phyloP scores from a whole-genome alignment of 257 asterid species.

The Lithospermum erythrorhizon region DNA sequence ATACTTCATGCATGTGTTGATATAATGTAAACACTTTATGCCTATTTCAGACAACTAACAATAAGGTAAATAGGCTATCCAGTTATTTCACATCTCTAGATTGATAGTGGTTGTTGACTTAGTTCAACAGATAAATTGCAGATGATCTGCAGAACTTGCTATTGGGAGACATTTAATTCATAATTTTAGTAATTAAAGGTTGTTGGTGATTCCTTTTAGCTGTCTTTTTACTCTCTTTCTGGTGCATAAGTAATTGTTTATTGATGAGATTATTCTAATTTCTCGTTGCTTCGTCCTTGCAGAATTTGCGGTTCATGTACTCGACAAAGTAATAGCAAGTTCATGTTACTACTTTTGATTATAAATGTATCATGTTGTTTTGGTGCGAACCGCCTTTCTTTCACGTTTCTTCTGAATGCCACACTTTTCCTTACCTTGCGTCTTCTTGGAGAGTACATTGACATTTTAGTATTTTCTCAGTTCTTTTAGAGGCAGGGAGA shows the following conservation, averaged over 20 bases:
- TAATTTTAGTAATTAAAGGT: no score
- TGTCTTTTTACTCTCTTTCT: not conserved
- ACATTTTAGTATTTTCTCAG: slow-evolving; percentile 26
- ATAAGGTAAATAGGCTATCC: no score
- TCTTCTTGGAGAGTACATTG: not conserved
- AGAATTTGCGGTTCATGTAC: slow-evolving; percentile 65
- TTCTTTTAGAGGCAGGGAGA: slow-evolving; percentile 41
- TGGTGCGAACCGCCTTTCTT: not conserved
- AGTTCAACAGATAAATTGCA: no score
- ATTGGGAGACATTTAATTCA: no score
- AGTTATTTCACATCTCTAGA: no score
- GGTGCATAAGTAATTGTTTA: not conserved
- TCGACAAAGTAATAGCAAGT: slow-evolving; percentile 81
- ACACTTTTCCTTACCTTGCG: slow-evolving; percentile 2
- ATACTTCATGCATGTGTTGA: no score
- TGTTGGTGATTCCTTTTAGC: not conserved
- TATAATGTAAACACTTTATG: no score
- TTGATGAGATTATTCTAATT: not conserved
- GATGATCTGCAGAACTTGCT: no score
- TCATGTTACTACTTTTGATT: not conserved
- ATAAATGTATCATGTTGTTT: not conserved
- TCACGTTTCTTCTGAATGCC: slow-evolving; percentile 4
- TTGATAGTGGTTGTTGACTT: no score
- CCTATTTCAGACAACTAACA: no score
- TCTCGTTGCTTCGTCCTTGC: slow-evolving; percentile 20